Evolutionary conservation across 2,329 filamentous ascomycete species (phyloP).

Genomic region (Fusarium acutatum): DNA sequence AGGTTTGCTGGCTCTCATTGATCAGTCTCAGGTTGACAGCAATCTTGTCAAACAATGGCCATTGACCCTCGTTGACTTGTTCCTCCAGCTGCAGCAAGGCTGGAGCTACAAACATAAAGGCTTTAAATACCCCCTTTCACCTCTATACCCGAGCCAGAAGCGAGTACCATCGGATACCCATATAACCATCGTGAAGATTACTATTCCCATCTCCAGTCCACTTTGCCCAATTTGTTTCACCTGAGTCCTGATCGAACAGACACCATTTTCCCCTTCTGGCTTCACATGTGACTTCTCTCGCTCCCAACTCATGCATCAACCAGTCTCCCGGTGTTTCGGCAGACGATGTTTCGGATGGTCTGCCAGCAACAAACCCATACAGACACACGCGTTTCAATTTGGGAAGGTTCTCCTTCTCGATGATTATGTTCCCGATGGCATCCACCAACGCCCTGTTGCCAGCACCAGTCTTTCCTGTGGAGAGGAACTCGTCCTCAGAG

Average conservation of each 20-base stretch:
- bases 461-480: neutral
- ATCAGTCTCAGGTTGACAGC: neutral
- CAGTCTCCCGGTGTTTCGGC: neutral
- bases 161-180: conserved; percentile 1
- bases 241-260: conserved; percentile 8
- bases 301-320: neutral
- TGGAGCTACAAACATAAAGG: fast-evolving
- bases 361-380: neutral
- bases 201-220: conserved; percentile 3
- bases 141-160: neutral
- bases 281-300: neutral
- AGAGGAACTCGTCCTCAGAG: conserved; percentile 14
- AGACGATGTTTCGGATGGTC: neutral
- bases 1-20: neutral
- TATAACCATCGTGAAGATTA: conserved; percentile 5
- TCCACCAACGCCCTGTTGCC: neutral
- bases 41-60: neutral
- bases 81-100: no score
- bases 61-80: neutral
- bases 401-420: neutral
- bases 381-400: conserved; percentile 1
- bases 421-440: neutral
- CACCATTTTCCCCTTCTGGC: conserved; percentile 10
- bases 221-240: neutral
- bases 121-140: fast-evolving